Evolutionary conservation across 2,329 filamentous ascomycete species (phyloP), one percentile per base, ranked within the genome.

Genomic region (Fusarium heterosporum): DNA sequence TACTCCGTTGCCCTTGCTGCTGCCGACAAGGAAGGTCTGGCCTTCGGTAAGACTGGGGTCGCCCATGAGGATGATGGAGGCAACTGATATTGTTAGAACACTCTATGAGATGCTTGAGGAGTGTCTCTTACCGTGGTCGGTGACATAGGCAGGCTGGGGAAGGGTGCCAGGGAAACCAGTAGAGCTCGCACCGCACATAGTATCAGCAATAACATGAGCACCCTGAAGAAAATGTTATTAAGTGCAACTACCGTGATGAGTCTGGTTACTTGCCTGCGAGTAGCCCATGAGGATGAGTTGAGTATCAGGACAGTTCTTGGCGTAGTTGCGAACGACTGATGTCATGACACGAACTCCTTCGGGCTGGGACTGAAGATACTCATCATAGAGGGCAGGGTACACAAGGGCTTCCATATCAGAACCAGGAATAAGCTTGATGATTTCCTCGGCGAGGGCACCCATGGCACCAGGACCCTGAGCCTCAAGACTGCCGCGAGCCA

Each of bases 281-380:
- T 57, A 73, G 0, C 71, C 71, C 49, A 73, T 60, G 4, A 73
- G 42, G 6, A 73, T 48, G 0, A 72, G 13, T 14, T 70, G 55
- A 1, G 71, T 68, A 0, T 49, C 8, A 0, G 71, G 71, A 6
- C 71, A 73, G 8, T 48, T 48, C 25, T 58, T 42, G 0, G 46
- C 61, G 4, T 65, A 72, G 19, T 54, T 38, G 12, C 39, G 32
- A 9, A 73, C 40, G 1, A 71, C 22, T 0, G 50, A 32, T 3
- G n/a, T 61, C 55, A 73, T 46, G 8, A 43, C 53, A 0, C 47
- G 32, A 0, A 73, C 68, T 0, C 71, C 71, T 3, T 46, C 16
- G 0, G 71, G 68, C 45, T 73, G 68, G 0, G 71, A 73, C 8
- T 58, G 36, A 1, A 70, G 29, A 4, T 73, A 73, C 4, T 63